Evolutionary conservation across 129 eudicot species (phyloP).

Genomic region (Calendula officinalis): DNA sequence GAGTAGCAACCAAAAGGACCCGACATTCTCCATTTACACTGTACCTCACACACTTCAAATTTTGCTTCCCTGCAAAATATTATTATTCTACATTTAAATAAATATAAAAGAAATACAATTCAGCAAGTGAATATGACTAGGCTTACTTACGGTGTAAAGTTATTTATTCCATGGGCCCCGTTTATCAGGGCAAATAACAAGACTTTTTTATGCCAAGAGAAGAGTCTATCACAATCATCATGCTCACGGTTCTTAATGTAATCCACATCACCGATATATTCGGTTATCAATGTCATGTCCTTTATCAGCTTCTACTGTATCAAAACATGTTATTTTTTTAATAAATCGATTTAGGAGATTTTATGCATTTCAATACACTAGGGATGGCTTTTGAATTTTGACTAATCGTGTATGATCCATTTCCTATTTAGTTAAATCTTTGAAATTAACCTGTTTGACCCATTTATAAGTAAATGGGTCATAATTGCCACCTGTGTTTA

Average conservation of each 20-base stretch:
- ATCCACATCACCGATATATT: conserved; percentile 89
- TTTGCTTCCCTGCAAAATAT: conserved; percentile 67
- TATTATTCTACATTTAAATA: neutral
- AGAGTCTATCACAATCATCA: conserved; percentile 95
- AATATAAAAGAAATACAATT: conserved; percentile 12
- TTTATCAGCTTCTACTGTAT: conserved; percentile 75
- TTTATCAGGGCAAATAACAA: conserved; percentile 86
- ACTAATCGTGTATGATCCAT: conserved; percentile 7
- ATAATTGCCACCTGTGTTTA: conserved; percentile 10
- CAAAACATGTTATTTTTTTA: conserved; percentile 7
- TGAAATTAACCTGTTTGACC: neutral
- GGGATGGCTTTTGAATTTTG: conserved; percentile 4
- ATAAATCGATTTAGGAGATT: conserved; percentile 1
- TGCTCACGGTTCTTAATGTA: conserved; percentile 68
- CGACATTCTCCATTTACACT: conserved; percentile 73
- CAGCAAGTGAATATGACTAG: conserved; percentile 6
- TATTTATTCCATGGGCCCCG: conserved; percentile 93
- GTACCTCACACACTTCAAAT: conserved; percentile 82
- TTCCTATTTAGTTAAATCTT: neutral
- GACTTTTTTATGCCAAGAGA: conserved; percentile 65
- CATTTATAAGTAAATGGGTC: conserved; percentile 1
- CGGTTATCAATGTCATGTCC: conserved; percentile 70
- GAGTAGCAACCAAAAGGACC: conserved; percentile 80
- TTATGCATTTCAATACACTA: neutral
- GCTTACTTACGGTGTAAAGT: conserved; percentile 63